phyloP scores from a whole-genome alignment of 2,329 filamentous ascomycete species.

The Neopestalotiopsis sp. region DNA sequence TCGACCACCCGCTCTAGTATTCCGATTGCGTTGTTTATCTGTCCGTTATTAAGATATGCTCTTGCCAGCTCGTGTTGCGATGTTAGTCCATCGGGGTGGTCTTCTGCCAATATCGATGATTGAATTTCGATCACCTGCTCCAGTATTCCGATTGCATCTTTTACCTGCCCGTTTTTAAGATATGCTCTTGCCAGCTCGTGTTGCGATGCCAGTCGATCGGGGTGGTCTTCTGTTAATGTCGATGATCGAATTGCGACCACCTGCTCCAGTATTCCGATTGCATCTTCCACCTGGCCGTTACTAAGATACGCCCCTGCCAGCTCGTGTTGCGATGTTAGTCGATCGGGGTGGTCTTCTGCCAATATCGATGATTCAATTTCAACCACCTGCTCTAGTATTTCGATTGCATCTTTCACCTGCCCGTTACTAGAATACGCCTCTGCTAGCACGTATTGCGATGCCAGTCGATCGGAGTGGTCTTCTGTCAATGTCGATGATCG shows the following conservation, averaged over 20 bases:
- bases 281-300: neutral
- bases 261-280: neutral
- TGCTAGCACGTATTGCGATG: neutral
- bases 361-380: neutral
- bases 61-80: too few relatives aligned
- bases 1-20: too few relatives aligned
- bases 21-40: too few relatives aligned
- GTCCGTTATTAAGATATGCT: too few relatives aligned
- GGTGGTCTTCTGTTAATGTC: neutral
- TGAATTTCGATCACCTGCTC: neutral
- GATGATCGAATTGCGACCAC: neutral
- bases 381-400: neutral
- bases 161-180: neutral
- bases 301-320: neutral
- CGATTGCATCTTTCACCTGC: neutral
- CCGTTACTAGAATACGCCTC: neutral
- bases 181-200: neutral
- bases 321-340: neutral
- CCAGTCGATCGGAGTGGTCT: neutral
- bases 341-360: neutral
- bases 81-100: neutral
- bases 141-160: neutral
- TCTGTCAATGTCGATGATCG: neutral
- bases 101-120: neutral
- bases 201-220: neutral